A percentile compares a stretch with the other conserved stretches of the same genome.
Conservation (phyloP, 768 basidiomycete genomes). For the Mycena metata region DNA sequence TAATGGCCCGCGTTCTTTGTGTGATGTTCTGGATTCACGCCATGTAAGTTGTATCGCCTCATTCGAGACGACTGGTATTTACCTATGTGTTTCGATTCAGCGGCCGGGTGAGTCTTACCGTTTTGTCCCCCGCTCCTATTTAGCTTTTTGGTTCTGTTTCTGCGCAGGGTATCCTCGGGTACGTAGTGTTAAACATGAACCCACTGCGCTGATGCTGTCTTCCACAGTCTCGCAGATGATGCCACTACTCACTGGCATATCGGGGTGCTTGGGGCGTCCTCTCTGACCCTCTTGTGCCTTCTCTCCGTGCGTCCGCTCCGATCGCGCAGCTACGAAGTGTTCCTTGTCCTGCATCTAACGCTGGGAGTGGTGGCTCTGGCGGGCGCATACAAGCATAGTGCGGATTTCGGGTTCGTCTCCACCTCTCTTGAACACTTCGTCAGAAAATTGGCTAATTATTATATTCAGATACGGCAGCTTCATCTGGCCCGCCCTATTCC, state of each 20-base stretch:
- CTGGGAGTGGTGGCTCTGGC: constrained; percentile 48
- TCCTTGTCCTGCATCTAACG: constrained; percentile 54
- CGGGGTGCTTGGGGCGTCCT: constrained; percentile 40
- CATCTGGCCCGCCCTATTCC: constrained; percentile 53
- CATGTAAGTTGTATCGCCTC: constrained; percentile 1
- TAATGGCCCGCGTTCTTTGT: constrained; percentile 54
- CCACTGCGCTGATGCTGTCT: not conserved
- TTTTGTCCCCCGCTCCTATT: too few relatives aligned
- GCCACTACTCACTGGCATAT: constrained; percentile 12
- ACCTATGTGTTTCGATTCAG: too few relatives aligned
- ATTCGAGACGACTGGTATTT: too few relatives aligned
- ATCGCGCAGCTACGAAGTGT: constrained; percentile 52
- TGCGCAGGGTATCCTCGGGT: constrained; percentile 1
- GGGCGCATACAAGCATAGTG: constrained; percentile 45
- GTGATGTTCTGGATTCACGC: constrained; percentile 56
- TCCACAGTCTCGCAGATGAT: constrained; percentile 8
- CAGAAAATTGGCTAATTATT: not conserved
- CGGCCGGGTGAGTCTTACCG: too few relatives aligned
- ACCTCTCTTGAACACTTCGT: not conserved
- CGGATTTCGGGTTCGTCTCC: constrained; percentile 20
- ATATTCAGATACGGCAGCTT: constrained; percentile 41
- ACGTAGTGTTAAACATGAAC: not conserved
- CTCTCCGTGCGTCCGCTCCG: constrained; percentile 56
- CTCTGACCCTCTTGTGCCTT: constrained; percentile 50
- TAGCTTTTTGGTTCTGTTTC: not conserved